Conservation (phyloP, 495 filamentous ascomycete genomes). For the Neurospora tetrasperma region DNA sequence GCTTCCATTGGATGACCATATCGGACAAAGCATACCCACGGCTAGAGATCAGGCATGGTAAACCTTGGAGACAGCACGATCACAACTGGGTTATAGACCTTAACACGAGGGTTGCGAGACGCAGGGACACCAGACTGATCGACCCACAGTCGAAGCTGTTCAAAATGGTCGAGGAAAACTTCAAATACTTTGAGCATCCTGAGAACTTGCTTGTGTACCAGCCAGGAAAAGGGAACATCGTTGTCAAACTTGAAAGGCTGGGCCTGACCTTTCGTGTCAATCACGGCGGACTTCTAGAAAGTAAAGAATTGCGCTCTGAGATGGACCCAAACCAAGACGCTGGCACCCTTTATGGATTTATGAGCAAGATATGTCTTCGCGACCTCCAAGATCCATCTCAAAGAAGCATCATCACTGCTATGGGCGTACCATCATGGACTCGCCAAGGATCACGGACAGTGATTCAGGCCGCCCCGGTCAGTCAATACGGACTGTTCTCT, state of each 20-base stretch:
- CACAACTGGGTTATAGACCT: slow-evolving; percentile 1
- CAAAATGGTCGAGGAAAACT: background rate
- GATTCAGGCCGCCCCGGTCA: background rate
- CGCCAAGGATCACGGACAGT: background rate
- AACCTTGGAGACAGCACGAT: background rate
- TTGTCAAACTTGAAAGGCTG: background rate
- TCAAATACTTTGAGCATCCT: background rate
- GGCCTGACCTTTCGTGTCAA: background rate
- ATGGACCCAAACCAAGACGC: slow-evolving; percentile 6
- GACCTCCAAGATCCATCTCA: background rate
- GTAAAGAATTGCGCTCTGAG: background rate
- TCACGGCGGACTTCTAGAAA: background rate
- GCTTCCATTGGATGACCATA: slow-evolving; percentile 1
- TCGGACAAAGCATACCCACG: background rate
- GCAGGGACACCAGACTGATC: background rate
- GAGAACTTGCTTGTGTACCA: background rate
- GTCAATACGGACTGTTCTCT: background rate
- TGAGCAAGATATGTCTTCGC: background rate
- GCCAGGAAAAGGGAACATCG: background rate
- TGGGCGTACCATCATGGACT: background rate
- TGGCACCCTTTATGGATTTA: background rate
- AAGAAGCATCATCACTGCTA: slow-evolving; percentile 3
- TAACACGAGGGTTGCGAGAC: background rate
- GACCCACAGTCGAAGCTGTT: background rate
- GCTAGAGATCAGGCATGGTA: background rate